phyloP scores from a whole-genome alignment of 164 flowering plant genomes.

The Vitis rotundifolia region DNA sequence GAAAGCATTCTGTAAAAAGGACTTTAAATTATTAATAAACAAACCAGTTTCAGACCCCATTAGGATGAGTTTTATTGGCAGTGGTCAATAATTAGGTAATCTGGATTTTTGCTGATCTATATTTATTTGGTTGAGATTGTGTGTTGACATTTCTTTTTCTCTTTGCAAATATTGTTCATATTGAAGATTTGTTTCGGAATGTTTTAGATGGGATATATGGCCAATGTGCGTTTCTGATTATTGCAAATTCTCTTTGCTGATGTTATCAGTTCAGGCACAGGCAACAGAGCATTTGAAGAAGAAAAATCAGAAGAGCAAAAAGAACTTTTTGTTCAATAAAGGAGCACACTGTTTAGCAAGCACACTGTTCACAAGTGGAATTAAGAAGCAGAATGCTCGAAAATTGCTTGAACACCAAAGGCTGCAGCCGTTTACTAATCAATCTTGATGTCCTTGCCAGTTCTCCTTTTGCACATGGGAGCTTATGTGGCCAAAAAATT shows the following conservation, averaged over 20 bases:
- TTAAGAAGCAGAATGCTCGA: slow-evolving; percentile 47
- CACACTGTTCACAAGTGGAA: slow-evolving; percentile 56
- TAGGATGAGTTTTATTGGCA: neutral
- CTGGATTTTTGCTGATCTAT: neutral
- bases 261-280: slow-evolving; percentile 67
- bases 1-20: neutral
- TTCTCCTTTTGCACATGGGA: neutral
- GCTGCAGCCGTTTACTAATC: slow-evolving; percentile 6
- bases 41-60: neutral
- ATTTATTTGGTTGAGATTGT: neutral
- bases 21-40: neutral
- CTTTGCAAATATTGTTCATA: neutral
- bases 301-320: slow-evolving; percentile 31
- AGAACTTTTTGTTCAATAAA: neutral
- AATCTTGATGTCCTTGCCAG: slow-evolving; percentile 11
- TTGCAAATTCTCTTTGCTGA: slow-evolving; percentile 10
- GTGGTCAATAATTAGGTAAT: neutral
- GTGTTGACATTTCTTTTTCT: neutral
- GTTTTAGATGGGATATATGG: neutral
- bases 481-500: neutral
- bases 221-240: neutral
- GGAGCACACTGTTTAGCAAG: slow-evolving; percentile 40
- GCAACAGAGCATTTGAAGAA: slow-evolving; percentile 52
- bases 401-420: slow-evolving; percentile 35
- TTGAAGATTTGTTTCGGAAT: neutral